A percentile compares a stretch with the other conserved stretches of the same genome.
These are phyloP conservation scores for Bipolaris zeicola DNA, from an alignment of 2,329 filamentous ascomycete species.

Conservation along the genomic window DNA sequence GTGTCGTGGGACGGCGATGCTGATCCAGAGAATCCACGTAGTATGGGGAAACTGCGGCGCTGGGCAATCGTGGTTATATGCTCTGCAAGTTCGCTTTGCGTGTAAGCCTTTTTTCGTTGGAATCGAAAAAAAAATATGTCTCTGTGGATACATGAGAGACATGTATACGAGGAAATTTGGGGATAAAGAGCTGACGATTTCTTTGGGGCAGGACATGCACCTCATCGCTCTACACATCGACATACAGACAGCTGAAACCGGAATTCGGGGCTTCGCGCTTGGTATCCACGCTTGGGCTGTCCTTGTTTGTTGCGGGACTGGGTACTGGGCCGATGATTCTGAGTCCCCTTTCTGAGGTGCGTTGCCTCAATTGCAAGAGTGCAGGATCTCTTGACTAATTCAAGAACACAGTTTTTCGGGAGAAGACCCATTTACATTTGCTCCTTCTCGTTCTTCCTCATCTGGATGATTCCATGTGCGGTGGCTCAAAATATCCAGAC, in stretches of 20 bases:
- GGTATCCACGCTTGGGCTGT: slow-evolving; percentile 79
- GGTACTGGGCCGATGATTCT: slow-evolving; percentile 63
- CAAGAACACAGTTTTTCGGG: slow-evolving; percentile 69
- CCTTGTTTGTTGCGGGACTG: slow-evolving; percentile 80
- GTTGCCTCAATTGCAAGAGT: slow-evolving; percentile 12
- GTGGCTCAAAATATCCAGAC: slow-evolving; percentile 82
- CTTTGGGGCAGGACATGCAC: slow-evolving; percentile 69
- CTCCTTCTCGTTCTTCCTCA: slow-evolving; percentile 74
- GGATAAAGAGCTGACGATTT: too few relatives aligned
- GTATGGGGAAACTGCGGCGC: slow-evolving; percentile 67
- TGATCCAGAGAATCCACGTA: slow-evolving; percentile 77
- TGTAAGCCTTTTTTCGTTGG: slow-evolving; percentile 63
- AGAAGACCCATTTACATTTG: slow-evolving; percentile 79
- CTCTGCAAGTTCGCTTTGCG: slow-evolving; percentile 76
- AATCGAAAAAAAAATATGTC: too few relatives aligned
- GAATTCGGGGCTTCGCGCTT: slow-evolving; percentile 75
- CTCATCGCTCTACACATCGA: slow-evolving; percentile 87
- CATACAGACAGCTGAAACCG: slow-evolving; percentile 74
- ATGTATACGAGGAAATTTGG: too few relatives aligned
- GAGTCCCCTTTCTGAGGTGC: slow-evolving; percentile 57
- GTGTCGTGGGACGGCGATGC: slow-evolving; percentile 76
- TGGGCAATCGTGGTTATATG: slow-evolving; percentile 81
- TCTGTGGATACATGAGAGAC: too few relatives aligned
- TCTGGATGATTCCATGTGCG: slow-evolving; percentile 82
- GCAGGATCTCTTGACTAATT: background rate